Evolutionary conservation across 208 protist genomes (phyloP).

Genomic region (Trypanosoma rangeli): DNA sequence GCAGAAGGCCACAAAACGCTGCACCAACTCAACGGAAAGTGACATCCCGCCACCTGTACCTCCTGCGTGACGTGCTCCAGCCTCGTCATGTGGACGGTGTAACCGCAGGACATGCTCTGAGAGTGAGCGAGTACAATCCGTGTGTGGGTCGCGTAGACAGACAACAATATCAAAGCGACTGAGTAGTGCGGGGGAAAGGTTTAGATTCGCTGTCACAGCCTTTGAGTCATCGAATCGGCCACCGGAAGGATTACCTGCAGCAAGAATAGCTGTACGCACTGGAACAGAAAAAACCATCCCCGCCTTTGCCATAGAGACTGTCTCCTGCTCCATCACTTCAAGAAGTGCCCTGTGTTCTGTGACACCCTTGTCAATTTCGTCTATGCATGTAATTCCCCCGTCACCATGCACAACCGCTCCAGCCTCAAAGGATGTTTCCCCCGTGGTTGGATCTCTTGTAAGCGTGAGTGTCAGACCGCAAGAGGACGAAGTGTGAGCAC

Average conservation of each 20-base stretch:
- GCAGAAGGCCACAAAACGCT: slow-evolving; percentile 73
- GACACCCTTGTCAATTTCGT: slow-evolving; percentile 99
- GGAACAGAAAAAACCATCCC: slow-evolving; percentile 97
- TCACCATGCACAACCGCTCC: slow-evolving; percentile 98
- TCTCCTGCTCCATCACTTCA: slow-evolving; percentile 99
- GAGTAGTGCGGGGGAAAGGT: slow-evolving; percentile 94
- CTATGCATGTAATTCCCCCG: slow-evolving; percentile 98
- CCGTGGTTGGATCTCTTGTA: slow-evolving; percentile 82
- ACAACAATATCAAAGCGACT: slow-evolving; percentile 99
- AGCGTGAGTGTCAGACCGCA: slow-evolving; percentile 98
- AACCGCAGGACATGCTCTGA: slow-evolving; percentile 95
- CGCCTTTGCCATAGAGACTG: slow-evolving; percentile 98
- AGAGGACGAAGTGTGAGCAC: slow-evolving; percentile 97
- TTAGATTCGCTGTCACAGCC: slow-evolving; percentile 96
- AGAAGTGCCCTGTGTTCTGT: slow-evolving; percentile 97
- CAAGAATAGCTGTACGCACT: slow-evolving; percentile 96
- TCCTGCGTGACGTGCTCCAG: neutral
- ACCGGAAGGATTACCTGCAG: slow-evolving; percentile 97
- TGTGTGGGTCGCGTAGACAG: slow-evolving; percentile 55
- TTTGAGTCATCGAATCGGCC: slow-evolving; percentile 93
- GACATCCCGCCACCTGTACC: slow-evolving; percentile 12
- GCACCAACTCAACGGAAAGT: slow-evolving; percentile 60
- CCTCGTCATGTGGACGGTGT: slow-evolving; percentile 36
- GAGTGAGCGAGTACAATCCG: slow-evolving; percentile 34
- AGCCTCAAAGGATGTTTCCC: slow-evolving; percentile 96